Conservation (phyloP, 2,329 filamentous ascomycete species). For the Microcyclosporella mali region DNA sequence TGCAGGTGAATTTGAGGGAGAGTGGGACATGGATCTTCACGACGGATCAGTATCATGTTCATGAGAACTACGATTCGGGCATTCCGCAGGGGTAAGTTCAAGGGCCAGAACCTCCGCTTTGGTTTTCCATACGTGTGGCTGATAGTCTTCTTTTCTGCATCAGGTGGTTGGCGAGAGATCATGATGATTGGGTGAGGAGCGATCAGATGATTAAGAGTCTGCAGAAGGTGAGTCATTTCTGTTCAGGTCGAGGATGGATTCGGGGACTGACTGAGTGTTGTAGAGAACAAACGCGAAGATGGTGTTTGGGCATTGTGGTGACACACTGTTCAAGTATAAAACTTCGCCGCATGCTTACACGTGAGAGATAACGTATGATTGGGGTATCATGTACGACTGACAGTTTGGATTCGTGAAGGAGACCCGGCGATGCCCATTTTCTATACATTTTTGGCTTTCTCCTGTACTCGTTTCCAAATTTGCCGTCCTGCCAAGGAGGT, state of each 20-base stretch:
- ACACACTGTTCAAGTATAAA: slow-evolving; percentile 18
- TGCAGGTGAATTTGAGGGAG: slow-evolving; percentile 34
- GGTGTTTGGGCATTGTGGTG: slow-evolving; percentile 21
- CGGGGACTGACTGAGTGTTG: background rate
- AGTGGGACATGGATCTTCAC: slow-evolving; percentile 35
- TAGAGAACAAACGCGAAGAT: slow-evolving; percentile 20
- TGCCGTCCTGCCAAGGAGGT: slow-evolving; percentile 56
- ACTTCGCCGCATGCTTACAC: slow-evolving; percentile 17
- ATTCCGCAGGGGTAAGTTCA: slow-evolving; percentile 35
- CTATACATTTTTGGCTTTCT: slow-evolving; percentile 6
- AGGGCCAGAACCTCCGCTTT: too few relatives aligned
- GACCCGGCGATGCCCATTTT: too few relatives aligned
- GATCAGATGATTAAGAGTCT: slow-evolving; percentile 22
- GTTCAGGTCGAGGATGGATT: background rate
- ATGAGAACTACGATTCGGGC: slow-evolving; percentile 31
- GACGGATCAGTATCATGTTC: slow-evolving; percentile 35
- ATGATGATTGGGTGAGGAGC: slow-evolving; percentile 30
- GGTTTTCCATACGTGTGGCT: too few relatives aligned
- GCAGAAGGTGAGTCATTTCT: slow-evolving; percentile 14
- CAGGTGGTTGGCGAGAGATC: slow-evolving; percentile 34
- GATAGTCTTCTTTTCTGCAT: too few relatives aligned
- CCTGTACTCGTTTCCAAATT: slow-evolving; percentile 47
- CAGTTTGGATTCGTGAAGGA: too few relatives aligned
- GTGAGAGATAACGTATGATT: too few relatives aligned
- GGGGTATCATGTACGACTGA: too few relatives aligned